Base-by-base conservation (phyloP, 345 rosid species). In the Populus ilicifolia region DNA sequence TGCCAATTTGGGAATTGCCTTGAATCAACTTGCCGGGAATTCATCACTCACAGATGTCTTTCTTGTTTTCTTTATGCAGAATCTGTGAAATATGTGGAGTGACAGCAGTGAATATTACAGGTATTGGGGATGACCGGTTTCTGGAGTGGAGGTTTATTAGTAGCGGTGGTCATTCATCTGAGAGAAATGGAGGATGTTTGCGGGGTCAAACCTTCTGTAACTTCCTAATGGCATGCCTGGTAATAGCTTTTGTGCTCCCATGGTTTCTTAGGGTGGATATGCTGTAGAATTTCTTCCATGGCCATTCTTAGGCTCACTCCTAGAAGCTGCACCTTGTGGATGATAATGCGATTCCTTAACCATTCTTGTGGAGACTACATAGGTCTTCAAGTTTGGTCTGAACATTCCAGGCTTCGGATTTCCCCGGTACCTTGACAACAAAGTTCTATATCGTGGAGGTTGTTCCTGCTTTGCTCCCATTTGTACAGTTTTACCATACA, bases 21-120 rank as follows among this genome's bases (percentile, higher is more conserved):
- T 39, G 33, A 54, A 54, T 70, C 67, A 36, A 52, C 17, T 56
- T 59, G 59, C 50, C 17, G 4, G 44, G n/a, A 71, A 69, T 67
- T 71, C 25, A 27, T 61, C 36, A 68, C 64, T 69, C 18, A 39
- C 23, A 44, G 35, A 44, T 77, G n/a, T 25, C 8, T 70, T 69
- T 10, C 65, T 33, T 59, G 3, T 75, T 9, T 63, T 78, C 75
- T 5, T 41, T 65, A 43, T 83, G 82, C 86, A 91, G 96, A 80
- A 71, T 82, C 23, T 91, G 96, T n/a, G 96, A 91, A 84, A 91
- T 91, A 59, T 89, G 96, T 59, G 89, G 93, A 16, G 82, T 83
- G 81, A 79, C 78, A 6, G 96, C 92, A 20, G 80, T 77, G 46
- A 89, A 89, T 68, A 30, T 91, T 13, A 84, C 83, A 1, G 89